These are phyloP conservation scores for Carallia brachiata DNA, from an alignment of 345 rosid species.

Conservation along the genomic window DNA sequence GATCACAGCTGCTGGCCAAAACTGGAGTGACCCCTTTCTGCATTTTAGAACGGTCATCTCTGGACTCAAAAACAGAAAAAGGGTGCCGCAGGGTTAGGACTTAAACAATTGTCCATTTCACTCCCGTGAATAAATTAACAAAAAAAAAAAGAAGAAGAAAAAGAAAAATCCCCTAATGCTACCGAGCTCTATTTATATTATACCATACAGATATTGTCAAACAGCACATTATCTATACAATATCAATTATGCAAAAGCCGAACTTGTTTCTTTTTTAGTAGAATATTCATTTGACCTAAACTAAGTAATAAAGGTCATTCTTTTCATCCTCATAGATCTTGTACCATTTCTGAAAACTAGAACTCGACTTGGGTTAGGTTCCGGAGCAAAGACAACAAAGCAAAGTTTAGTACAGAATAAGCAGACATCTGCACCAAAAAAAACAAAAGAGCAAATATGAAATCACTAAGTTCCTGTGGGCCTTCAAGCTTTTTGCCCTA, in stretches of 20 bases:
- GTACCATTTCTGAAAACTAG: no score
- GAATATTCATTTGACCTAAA: no score
- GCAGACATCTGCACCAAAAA: not conserved
- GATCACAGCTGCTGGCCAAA: not conserved
- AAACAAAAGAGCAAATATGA: constrained; percentile 6
- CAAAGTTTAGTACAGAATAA: not conserved
- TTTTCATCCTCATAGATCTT: no score
- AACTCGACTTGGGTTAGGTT: not conserved
- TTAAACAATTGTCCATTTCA: not conserved
- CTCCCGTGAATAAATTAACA: no score
- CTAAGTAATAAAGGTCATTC: no score
- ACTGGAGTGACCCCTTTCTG: not conserved
- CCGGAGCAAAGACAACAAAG: not conserved
- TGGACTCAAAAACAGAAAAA: no score
- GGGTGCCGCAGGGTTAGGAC: not conserved
- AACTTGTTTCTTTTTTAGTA: constrained; percentile 11
- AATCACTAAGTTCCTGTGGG: constrained; percentile 15
- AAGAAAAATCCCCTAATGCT: no score
- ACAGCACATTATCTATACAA: not conserved
- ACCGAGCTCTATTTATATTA: no score
- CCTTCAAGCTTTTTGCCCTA: constrained; percentile 17
- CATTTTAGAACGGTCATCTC: no score
- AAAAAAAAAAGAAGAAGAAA: no score
- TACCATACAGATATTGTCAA: not conserved
- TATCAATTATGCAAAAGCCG: not conserved